Conservation (phyloP, 768 basidiomycete genomes). For the Termitomyces sp. region DNA sequence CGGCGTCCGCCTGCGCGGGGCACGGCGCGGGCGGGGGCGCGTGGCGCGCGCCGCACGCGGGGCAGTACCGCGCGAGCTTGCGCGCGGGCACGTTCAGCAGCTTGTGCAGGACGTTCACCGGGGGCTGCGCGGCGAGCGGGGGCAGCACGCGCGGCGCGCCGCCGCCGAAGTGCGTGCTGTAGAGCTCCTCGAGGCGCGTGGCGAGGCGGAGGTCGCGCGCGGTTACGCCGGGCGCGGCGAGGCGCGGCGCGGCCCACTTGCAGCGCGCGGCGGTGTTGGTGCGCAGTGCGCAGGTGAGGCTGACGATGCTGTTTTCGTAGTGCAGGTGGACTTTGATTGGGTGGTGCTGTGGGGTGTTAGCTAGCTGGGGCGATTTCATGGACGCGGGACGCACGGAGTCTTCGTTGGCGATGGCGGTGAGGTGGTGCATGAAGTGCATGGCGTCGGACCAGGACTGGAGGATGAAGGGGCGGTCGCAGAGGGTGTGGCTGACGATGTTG, state of each 20-base stretch:
- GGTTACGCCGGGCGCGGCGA: slow-evolving; percentile 35
- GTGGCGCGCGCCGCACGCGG: slow-evolving; percentile 4
- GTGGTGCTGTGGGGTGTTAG: slow-evolving; percentile 16
- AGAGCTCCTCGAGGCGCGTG: slow-evolving; percentile 28
- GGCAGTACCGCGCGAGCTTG: not conserved
- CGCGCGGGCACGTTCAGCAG: not conserved
- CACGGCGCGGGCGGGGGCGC: too few relatives aligned
- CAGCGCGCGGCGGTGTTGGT: slow-evolving; percentile 21
- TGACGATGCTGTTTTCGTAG: slow-evolving; percentile 4
- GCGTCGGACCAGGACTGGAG: slow-evolving; percentile 15
- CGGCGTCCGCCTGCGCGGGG: too few relatives aligned
- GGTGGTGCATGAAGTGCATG: slow-evolving; percentile 13
- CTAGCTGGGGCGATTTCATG: too few relatives aligned
- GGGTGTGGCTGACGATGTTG: not conserved
- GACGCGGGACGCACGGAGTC: slow-evolving; percentile 22
- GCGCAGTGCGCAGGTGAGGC: slow-evolving; percentile 15
- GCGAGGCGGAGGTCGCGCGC: slow-evolving; percentile 48
- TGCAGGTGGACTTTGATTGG: slow-evolving; percentile 15
- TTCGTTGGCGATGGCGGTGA: slow-evolving; percentile 14
- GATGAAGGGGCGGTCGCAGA: slow-evolving; percentile 12
- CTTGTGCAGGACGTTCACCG: not conserved
- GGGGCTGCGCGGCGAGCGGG: not conserved
- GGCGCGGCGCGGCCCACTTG: not conserved
- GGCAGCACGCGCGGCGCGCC: not conserved
- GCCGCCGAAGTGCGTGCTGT: not conserved